Base-by-base conservation (phyloP, 352 stramenopile species). In the Aphanomyces stellatus region DNA sequence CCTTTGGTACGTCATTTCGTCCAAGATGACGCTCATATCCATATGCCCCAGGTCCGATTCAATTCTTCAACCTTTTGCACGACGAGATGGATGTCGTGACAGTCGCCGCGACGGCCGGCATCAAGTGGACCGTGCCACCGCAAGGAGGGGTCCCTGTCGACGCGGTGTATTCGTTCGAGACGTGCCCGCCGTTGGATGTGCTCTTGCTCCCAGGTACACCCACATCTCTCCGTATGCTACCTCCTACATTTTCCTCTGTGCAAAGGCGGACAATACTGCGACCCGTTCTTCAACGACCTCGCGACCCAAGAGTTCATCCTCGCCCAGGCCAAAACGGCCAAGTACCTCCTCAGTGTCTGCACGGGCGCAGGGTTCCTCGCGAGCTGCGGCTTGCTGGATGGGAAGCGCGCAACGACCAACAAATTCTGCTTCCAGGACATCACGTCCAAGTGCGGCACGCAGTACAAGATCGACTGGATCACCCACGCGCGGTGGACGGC, bases 331-430 rank as follows among this genome's bases (percentile, higher is more conserved):
- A 43, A 35, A 13, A 43, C 2, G n/a, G 53, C 53, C 7, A 41
- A 15, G 22, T 62, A 73, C 57, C 76, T 88, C 56, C 56, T 88
- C 37, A 82, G 71, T 1, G 77, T 88, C 60, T 88, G 80, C 69
- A 85, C 80, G 24, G 80, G 80, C 7, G 74, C 76, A 1, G 69
- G 67, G 0, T 73, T 86, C 35, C 67, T 88, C 46, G 78, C 73
- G 6, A 64, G 71, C 13, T 76, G 73, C 6, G 80, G 78, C 4
- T 69, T 80, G 17, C 51, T 88, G 28, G 76, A 80, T 35, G 74
- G 70, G n/a, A 76, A 74, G 30, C 64, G 57, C 43, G 78, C 80
- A 41, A 88, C 80, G 22, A 87, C 80, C 64, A 88, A 88, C 75
- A 88, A 88, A 59, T 72, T 82, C 30, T 71, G 60, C 31, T 87